Percentiles rank a stretch among this genome's conserved stretches.
Conservation (phyloP, 2,329 filamentous ascomycete species). For the Dothiorella sarmentorum region DNA sequence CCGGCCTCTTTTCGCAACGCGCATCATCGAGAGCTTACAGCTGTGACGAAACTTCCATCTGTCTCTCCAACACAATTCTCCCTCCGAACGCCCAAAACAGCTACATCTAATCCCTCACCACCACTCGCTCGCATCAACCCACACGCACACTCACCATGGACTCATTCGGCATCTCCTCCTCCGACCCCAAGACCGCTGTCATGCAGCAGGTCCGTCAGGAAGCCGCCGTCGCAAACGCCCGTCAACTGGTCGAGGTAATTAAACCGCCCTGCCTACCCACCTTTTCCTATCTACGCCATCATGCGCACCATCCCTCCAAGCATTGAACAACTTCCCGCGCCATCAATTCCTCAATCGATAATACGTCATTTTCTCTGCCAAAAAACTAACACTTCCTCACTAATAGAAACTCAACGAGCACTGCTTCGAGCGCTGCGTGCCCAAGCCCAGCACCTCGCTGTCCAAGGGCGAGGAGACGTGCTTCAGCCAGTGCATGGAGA, state of each 20-base stretch:
- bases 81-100: neutral
- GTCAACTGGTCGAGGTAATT: constrained; percentile 50
- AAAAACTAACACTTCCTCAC: neutral
- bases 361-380: neutral
- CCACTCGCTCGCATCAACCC: too few relatives aligned
- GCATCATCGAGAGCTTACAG: constrained; percentile 1
- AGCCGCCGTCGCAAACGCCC: constrained; percentile 50
- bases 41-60: constrained; percentile 14
- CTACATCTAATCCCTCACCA: neutral
- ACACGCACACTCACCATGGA: constrained; percentile 19
- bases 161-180: constrained; percentile 27
- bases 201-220: constrained; percentile 54
- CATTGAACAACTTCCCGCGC: neutral
- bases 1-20: neutral
- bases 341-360: neutral
- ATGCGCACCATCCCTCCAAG: too few relatives aligned
- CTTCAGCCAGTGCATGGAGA: constrained; percentile 53
- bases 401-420: constrained; percentile 55
- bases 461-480: constrained; percentile 49
- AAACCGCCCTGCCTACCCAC: too few relatives aligned
- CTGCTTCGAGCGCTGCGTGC: constrained; percentile 55
- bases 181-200: constrained; percentile 45
- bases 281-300: too few relatives aligned
- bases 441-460: constrained; percentile 49
- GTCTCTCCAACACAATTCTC: neutral